Evolutionary conservation across 805 yeast species (phyloP), one percentile per base, ranked within the genome.

Genomic region (Spencermartinsiella europaea): DNA sequence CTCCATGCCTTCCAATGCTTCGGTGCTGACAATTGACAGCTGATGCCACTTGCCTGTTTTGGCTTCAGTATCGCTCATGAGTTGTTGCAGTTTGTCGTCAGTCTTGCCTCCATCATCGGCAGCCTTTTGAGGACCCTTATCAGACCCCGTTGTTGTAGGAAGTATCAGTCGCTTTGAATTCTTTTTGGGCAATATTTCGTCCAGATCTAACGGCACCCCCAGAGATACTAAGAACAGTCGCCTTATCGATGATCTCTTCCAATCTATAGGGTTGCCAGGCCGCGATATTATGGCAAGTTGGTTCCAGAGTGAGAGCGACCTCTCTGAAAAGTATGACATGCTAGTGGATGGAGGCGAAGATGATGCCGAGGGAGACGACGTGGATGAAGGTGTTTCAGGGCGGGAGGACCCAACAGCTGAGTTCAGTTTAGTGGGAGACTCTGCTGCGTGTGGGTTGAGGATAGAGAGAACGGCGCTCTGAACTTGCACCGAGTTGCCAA

Each of bases 161-260:
- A 53, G 53, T 42, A 54, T 60, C 56, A 52, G 59, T 50, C 49
- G 51, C 39, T 50, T 56, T 34, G 47, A 46, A 40, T 35, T 58
- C 49, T 45, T 51, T 43, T 51, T 54, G 38, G 72, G 72, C 48
- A 64, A 52, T 50, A 75, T 49, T 57, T 81, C 85, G 61, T 82
- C 88, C 14, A 82, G 66, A 55, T 83, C 82, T 35, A 85, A 75
- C 0, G 95, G 95, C 1, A 87, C 74, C 1, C 90, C 89, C 38
- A 87, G 66, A 22, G 80, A 75, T 16, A 81, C 68, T 27, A 84
- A 68, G 27, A 87, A 63, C 53, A 77, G 79, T 54, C 83, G 76
- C 42, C 89, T 75, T 20, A 84, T 73, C 16, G 79, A 70, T 59
- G 85, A 81, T 45, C 73, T 73, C 37, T 74, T 75, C 95, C 95